Base-by-base conservation (phyloP, 208 protist genomes). In the Leishmania martiniquensis region DNA sequence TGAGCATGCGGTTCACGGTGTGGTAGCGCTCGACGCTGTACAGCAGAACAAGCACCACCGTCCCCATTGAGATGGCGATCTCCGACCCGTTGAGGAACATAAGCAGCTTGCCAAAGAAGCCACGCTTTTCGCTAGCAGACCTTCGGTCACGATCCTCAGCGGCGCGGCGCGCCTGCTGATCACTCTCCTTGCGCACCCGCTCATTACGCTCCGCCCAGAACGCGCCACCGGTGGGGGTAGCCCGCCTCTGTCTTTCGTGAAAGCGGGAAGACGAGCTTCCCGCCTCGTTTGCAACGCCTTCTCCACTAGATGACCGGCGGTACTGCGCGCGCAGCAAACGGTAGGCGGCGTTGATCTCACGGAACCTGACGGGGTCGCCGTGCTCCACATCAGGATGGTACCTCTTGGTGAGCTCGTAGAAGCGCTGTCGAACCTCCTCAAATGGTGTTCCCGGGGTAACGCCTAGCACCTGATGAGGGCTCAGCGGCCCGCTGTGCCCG, bases 281-380 rank as follows among this genome's bases (percentile, higher is more conserved):
- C 47, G 32, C 76, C 15, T 42, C n/a, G 52, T 85, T 75, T n/a
- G 39, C n/a, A 68, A 59, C n/a, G 39, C 54, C 37, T 34, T n/a
- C 22, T 15, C 39, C 13, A 44, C 0, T 47, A 25, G 57, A 34
- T 29, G 72, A 65, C 37, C 42, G 59, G 22, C 89, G 80, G 37
- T 92, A 84, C 39, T 86, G 62, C 4, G 87, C 83, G 10, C 89
- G 89, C 32, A 95, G 65, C 25, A 86, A 17, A 17, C 87, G 85
- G 66, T 95, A 95, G 20, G 91, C 91, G 25, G 81, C 82, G 69
- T 91, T 93, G 70, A 95, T 93, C 68, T 95, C 91, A 22, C 87
- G 86, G 68, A 95, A 95, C 79, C 89, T 94, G 13, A 67, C 80
- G 20, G 87, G 81, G 68, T 95, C 87, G 29, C 91, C 91, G 49